These are phyloP conservation scores for Spiraea crenata DNA, from an alignment of 331 rosid species.

Conservation along the genomic window DNA sequence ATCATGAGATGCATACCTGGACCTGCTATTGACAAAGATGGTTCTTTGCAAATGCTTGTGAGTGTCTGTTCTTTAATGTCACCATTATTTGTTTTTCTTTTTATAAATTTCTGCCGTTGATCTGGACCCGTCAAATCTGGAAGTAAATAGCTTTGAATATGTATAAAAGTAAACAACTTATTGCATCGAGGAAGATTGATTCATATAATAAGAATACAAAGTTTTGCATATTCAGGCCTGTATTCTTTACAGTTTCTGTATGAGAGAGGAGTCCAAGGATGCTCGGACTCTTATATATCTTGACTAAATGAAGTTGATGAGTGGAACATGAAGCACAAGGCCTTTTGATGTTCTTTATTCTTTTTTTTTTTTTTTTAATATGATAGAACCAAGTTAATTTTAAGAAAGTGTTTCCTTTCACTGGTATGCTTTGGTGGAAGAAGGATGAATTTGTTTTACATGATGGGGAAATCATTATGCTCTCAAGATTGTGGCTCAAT, in stretches of 20 bases:
- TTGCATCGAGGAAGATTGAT: background rate
- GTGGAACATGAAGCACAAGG: constrained; percentile 12
- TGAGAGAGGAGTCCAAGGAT: background rate
- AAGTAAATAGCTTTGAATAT: background rate
- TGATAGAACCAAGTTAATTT: background rate
- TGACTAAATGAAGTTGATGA: background rate
- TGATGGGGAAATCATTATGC: background rate
- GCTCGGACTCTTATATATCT: background rate
- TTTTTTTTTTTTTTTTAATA: no score
- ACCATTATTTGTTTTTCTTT: constrained; percentile 10
- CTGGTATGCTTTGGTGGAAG: background rate
- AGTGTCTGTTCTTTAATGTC: constrained; percentile 38
- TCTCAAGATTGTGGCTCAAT: background rate
- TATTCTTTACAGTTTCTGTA: background rate
- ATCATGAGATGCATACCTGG: constrained; percentile 98
- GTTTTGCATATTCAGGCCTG: background rate
- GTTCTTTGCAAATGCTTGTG: constrained; percentile 96
- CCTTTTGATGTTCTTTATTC: background rate
- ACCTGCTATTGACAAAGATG: constrained; percentile 86
- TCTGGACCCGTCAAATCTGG: background rate
- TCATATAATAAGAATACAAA: background rate
- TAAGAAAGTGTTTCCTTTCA: background rate
- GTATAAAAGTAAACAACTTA: background rate
- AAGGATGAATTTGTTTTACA: background rate
- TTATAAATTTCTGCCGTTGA: background rate